Percentiles rank a stretch among this genome's conserved stretches.
Conservation (phyloP, 352 stramenopile genomes). For the Pilasporangium apinafurcum region DNA sequence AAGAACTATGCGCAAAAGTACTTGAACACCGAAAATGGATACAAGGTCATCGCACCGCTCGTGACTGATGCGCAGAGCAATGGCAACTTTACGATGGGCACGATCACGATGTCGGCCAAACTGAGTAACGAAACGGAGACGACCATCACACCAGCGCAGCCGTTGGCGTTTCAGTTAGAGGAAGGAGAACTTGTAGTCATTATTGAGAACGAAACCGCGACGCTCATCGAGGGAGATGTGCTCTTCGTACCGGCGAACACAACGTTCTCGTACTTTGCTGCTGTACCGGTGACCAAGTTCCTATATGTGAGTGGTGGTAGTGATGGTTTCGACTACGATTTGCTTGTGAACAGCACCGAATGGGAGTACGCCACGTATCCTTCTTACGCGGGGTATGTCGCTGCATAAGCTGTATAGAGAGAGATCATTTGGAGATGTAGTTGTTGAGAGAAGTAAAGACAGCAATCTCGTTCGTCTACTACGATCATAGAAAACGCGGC, state of each 20-base stretch:
- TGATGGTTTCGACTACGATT: slow-evolving; percentile 36
- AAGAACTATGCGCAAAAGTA: slow-evolving; percentile 57
- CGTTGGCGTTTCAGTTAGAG: slow-evolving; percentile 40
- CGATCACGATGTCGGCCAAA: slow-evolving; percentile 40
- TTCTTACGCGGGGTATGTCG: slow-evolving; percentile 23
- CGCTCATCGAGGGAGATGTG: slow-evolving; percentile 45
- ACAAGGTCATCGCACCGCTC: slow-evolving; percentile 44
- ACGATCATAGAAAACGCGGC: no score
- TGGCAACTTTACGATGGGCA: slow-evolving; percentile 57
- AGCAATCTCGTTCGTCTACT: no score
- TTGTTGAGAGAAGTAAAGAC: no score
- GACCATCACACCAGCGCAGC: slow-evolving; percentile 32
- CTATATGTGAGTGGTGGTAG: slow-evolving; percentile 40
- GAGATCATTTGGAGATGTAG: no score
- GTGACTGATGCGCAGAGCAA: slow-evolving; percentile 33
- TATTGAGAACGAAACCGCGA: slow-evolving; percentile 21
- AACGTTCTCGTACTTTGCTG: slow-evolving; percentile 41
- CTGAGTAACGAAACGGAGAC: slow-evolving; percentile 30
- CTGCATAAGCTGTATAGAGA: no score
- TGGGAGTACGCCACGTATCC: slow-evolving; percentile 44
- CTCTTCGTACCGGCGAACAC: slow-evolving; percentile 35
- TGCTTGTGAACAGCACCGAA: slow-evolving; percentile 33
- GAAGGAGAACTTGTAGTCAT: slow-evolving; percentile 40
- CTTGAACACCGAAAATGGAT: slow-evolving; percentile 44
- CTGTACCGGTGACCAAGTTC: slow-evolving; percentile 48